These are phyloP conservation scores for Nemania bipapillata DNA, from an alignment of 2,329 filamentous ascomycete species.

Conservation along the genomic window DNA sequence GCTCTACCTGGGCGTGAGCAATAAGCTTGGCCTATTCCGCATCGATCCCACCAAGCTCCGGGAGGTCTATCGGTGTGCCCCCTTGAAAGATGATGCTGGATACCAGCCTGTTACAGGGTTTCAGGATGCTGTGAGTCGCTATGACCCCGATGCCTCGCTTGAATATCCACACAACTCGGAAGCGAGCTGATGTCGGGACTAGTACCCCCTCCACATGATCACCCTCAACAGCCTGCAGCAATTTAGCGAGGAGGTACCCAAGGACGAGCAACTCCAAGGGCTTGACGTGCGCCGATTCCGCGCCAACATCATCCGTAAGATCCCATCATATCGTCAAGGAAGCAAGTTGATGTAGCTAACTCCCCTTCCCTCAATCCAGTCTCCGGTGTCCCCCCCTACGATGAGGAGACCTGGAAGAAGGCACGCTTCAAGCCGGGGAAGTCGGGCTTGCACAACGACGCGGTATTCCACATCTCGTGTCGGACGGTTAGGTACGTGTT, in stretches of 20 bases:
- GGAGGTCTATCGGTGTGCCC: slow-evolving; percentile 70
- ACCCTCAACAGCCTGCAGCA: slow-evolving; percentile 72
- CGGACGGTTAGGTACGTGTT: slow-evolving; percentile 68
- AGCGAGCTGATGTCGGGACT: slow-evolving; percentile 11
- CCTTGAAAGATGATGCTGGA: slow-evolving; percentile 66
- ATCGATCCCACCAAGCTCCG: slow-evolving; percentile 68
- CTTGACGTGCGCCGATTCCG: slow-evolving; percentile 74
- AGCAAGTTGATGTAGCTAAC: slow-evolving; percentile 1
- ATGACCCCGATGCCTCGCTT: neutral
- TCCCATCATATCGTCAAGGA: neutral
- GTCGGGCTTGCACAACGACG: slow-evolving; percentile 59
- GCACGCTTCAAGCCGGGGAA: slow-evolving; percentile 64
- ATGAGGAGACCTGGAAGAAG: slow-evolving; percentile 76
- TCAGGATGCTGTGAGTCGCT: slow-evolving; percentile 71
- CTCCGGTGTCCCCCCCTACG: slow-evolving; percentile 70
- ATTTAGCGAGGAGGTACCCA: slow-evolving; percentile 67
- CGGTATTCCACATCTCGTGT: slow-evolving; percentile 67
- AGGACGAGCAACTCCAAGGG: slow-evolving; percentile 59
- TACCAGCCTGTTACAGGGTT: slow-evolving; percentile 75
- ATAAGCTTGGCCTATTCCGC: slow-evolving; percentile 74
- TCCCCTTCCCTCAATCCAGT: slow-evolving; percentile 54
- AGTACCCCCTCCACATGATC: slow-evolving; percentile 77
- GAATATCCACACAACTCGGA: neutral
- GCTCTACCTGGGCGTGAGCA: slow-evolving; percentile 73
- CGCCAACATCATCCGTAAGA: slow-evolving; percentile 74